Conservation (phyloP, 306 rosid genomes). For the Neltuma alba region DNA sequence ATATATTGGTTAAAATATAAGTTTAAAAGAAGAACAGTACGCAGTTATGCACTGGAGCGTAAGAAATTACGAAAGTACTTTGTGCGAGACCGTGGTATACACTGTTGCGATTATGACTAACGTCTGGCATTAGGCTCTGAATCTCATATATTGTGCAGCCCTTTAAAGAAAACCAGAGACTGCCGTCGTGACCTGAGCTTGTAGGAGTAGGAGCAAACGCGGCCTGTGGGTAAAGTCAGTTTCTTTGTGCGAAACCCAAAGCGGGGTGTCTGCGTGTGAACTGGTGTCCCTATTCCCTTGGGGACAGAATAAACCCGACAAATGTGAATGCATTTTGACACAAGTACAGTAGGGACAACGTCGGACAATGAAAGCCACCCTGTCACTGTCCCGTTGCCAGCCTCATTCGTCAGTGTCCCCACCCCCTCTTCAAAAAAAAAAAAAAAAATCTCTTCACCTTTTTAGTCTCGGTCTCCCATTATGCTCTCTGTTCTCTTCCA, state of each 20-base stretch:
- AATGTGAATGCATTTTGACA: background rate
- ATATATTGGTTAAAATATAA: too few relatives aligned
- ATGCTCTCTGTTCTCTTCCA: background rate
- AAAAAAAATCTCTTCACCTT: background rate
- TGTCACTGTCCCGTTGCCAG: slow-evolving; percentile 8
- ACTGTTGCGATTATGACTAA: too few relatives aligned
- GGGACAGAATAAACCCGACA: background rate
- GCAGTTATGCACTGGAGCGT: too few relatives aligned
- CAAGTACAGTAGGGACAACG: background rate
- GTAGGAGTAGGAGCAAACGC: background rate
- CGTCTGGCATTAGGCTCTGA: background rate
- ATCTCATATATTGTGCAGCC: background rate
- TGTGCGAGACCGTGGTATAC: too few relatives aligned
- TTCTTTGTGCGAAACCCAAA: background rate
- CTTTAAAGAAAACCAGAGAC: too few relatives aligned
- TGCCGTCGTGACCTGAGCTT: background rate
- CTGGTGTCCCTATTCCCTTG: too few relatives aligned
- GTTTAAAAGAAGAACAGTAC: too few relatives aligned
- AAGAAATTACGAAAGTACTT: too few relatives aligned
- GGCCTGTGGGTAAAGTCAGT: background rate
- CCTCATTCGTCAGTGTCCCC: background rate
- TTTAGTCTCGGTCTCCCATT: background rate
- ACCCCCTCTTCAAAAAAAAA: background rate
- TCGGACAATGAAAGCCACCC: background rate
- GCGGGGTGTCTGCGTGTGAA: too few relatives aligned